These are phyloP conservation scores for Scedosporium minutisporum DNA, from an alignment of 2,329 filamentous ascomycete species.

Conservation along the genomic window DNA sequence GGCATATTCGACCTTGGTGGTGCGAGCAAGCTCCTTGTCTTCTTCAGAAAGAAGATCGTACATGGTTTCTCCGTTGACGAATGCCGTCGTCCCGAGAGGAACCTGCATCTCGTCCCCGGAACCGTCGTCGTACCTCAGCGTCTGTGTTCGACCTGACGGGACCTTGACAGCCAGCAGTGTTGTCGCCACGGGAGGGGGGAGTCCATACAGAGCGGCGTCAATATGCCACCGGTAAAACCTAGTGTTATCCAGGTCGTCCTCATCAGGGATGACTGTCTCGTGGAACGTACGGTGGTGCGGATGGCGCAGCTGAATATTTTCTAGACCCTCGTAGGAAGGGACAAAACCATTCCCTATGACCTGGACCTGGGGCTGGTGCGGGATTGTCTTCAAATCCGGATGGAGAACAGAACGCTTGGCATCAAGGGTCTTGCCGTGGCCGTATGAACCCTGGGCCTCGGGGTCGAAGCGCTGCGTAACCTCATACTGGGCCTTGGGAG, in stretches of 20 bases:
- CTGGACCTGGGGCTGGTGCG: conserved; percentile 70
- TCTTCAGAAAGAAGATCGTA: conserved; percentile 55
- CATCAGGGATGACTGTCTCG: conserved; percentile 47
- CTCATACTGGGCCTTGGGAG: conserved; percentile 63
- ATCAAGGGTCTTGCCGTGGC: conserved; percentile 67
- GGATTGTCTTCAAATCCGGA: conserved; percentile 71
- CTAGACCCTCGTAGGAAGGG: conserved; percentile 58
- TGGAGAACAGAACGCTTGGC: conserved; percentile 56
- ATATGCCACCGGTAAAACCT: conserved; percentile 73
- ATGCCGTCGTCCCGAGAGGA: conserved; percentile 67
- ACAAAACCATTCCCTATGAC: conserved; percentile 71
- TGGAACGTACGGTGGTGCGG: conserved; percentile 75
- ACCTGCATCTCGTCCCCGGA: conserved; percentile 56
- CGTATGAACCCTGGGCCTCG: conserved; percentile 51
- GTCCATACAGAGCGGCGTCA: conserved; percentile 65
- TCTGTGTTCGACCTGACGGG: conserved; percentile 55
- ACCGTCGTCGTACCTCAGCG: conserved; percentile 64
- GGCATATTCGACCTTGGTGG: conserved; percentile 63
- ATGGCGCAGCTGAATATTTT: conserved; percentile 58
- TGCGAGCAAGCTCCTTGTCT: conserved; percentile 58
- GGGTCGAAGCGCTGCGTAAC: conserved; percentile 69
- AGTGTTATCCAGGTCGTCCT: conserved; percentile 39
- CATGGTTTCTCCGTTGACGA: conserved; percentile 62
- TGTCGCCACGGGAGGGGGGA: conserved; percentile 66
- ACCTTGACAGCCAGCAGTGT: conserved; percentile 66